phyloP scores from a whole-genome alignment of 306 rosid genomes.

The Cucurbita moschata region DNA sequence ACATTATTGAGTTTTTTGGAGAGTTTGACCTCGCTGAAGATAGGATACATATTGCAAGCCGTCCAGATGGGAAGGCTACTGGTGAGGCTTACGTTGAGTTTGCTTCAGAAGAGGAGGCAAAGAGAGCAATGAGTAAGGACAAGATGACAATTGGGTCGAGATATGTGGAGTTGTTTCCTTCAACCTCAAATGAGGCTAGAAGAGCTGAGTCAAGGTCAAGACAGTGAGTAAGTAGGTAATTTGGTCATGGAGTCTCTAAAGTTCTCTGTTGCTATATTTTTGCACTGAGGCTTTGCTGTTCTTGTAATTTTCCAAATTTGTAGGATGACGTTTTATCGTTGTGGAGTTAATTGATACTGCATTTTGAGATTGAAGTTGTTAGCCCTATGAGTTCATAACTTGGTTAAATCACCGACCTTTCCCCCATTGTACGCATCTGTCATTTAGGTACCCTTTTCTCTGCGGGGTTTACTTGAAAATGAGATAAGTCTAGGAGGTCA shows the following conservation, averaged over 20 bases:
- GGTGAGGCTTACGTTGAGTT: slow-evolving; percentile 98
- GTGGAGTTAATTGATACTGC: neutral
- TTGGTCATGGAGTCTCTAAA: neutral
- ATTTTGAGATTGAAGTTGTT: neutral
- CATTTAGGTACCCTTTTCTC: neutral
- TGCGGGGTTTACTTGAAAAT: neutral
- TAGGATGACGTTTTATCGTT: neutral
- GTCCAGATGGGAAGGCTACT: slow-evolving; percentile 93
- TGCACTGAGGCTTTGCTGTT: neutral
- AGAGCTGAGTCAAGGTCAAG: slow-evolving; percentile 93
- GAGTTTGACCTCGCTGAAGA: slow-evolving; percentile 68
- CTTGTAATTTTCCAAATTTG: neutral
- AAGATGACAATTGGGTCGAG: slow-evolving; percentile 97
- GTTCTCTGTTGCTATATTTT: slow-evolving; percentile 3
- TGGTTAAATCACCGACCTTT: neutral
- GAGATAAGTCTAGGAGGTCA: neutral
- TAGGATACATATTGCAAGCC: slow-evolving; percentile 76
- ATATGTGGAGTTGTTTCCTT: slow-evolving; percentile 96
- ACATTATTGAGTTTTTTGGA: slow-evolving; percentile 62
- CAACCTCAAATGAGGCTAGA: slow-evolving; percentile 91
- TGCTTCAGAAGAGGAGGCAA: slow-evolving; percentile 72
- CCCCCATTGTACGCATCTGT: neutral
- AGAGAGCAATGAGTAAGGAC: slow-evolving; percentile 85
- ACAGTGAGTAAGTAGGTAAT: slow-evolving; percentile 35
- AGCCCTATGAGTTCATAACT: neutral